A percentile compares a stretch with the other conserved stretches of the same genome.
Conservation (phyloP, 805 yeast species). For the Naumovozyma baii region DNA sequence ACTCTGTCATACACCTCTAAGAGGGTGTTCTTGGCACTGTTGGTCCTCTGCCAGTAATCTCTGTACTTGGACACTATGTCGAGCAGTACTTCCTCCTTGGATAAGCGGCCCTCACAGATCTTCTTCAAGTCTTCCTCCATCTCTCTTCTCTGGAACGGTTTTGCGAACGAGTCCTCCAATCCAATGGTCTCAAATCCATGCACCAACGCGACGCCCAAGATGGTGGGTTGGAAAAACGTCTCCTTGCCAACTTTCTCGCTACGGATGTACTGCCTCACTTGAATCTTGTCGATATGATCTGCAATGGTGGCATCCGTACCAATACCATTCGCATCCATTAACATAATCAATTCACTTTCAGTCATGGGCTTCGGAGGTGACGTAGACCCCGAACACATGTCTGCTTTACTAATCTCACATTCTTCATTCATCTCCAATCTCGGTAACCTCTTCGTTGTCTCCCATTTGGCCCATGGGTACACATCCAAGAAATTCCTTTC, state of each 20-base stretch:
- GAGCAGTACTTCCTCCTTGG: slow-evolving; percentile 44
- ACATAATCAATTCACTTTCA: slow-evolving; percentile 80
- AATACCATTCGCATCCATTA: slow-evolving; percentile 95
- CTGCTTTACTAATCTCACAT: slow-evolving; percentile 46
- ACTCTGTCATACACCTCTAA: slow-evolving; percentile 24
- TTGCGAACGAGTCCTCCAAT: slow-evolving; percentile 66
- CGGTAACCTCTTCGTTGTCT: slow-evolving; percentile 55
- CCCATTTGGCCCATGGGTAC: slow-evolving; percentile 75
- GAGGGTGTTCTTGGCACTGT: slow-evolving; percentile 19
- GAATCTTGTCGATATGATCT: slow-evolving; percentile 83
- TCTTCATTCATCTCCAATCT: slow-evolving; percentile 46
- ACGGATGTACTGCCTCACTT: slow-evolving; percentile 54
- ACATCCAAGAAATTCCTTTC: slow-evolving; percentile 74
- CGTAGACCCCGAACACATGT: slow-evolving; percentile 65
- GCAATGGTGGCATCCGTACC: slow-evolving; percentile 99
- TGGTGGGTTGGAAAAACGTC: slow-evolving; percentile 59
- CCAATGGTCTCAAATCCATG: slow-evolving; percentile 80
- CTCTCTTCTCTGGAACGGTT: slow-evolving; percentile 75
- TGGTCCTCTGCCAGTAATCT: slow-evolving; percentile 34
- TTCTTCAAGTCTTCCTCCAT: slow-evolving; percentile 58
- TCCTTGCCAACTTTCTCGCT: slow-evolving; percentile 35
- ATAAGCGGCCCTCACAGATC: slow-evolving; percentile 56
- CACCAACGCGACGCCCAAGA: slow-evolving; percentile 75
- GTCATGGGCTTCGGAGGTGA: slow-evolving; percentile 76
- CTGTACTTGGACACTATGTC: slow-evolving; percentile 49